Conservation (phyloP, 2,329 filamentous ascomycete genomes). For the Pseudogymnoascus sp. region DNA sequence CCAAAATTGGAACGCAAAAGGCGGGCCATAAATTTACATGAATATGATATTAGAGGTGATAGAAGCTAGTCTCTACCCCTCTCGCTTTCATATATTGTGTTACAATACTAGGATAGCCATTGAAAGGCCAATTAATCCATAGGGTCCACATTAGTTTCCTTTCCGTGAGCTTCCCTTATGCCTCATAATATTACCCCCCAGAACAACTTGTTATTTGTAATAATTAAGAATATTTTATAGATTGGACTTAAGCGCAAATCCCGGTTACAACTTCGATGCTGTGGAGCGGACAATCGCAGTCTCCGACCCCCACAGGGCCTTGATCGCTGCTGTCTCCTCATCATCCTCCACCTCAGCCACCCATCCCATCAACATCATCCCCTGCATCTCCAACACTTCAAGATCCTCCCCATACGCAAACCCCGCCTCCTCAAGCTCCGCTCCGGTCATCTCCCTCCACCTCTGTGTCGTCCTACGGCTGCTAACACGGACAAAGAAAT, state of each 20-base stretch:
- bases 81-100: too few relatives aligned
- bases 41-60: too few relatives aligned
- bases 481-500: background rate
- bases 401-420: background rate
- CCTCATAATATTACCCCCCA: background rate
- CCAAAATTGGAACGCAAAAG: too few relatives aligned
- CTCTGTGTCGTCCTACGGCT: background rate
- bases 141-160: background rate
- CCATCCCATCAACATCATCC: background rate
- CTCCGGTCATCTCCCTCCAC: background rate
- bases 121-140: too few relatives aligned
- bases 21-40: too few relatives aligned
- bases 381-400: background rate
- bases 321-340: background rate
- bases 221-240: background rate
- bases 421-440: background rate
- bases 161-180: background rate
- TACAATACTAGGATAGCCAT: too few relatives aligned
- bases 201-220: background rate
- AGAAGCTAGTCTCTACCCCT: too few relatives aligned
- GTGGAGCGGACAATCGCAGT: background rate
- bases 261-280: background rate
- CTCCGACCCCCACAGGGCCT: background rate
- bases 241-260: background rate
- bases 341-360: background rate